Evolutionary conservation across 345 rosid species (phyloP).

Genomic region (Boechera retrofracta): DNA sequence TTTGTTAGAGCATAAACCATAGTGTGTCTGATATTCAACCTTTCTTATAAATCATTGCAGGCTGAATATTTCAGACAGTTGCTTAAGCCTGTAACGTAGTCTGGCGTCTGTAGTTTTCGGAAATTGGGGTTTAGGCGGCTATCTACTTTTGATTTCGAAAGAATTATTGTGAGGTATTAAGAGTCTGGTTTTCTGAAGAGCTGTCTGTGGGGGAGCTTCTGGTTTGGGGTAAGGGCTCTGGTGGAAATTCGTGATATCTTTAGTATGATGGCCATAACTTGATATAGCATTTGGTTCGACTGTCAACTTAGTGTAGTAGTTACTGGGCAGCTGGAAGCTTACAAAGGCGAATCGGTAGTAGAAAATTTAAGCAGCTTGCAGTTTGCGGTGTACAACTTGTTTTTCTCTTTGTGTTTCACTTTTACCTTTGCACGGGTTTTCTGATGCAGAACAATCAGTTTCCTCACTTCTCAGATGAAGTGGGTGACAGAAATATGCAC

Average conservation of each 20-base stretch:
- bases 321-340: constrained; percentile 39
- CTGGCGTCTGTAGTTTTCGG: constrained; percentile 41
- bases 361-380: constrained; percentile 40
- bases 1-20: not conserved
- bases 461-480: constrained; percentile 54
- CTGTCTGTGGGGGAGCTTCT: constrained; percentile 37
- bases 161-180: constrained; percentile 43
- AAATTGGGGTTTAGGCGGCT: constrained; percentile 49
- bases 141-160: constrained; percentile 50
- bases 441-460: constrained; percentile 63
- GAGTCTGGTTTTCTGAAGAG: constrained; percentile 43
- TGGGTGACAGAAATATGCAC: constrained; percentile 52
- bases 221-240: constrained; percentile 43
- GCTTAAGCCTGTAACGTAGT: constrained; percentile 98
- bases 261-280: constrained; percentile 48
- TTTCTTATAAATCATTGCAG: constrained; percentile 47
- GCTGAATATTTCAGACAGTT: constrained; percentile 96
- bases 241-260: constrained; percentile 39
- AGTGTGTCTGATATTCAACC: not conserved
- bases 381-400: constrained; percentile 38
- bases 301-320: constrained; percentile 43
- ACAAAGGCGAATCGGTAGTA: constrained; percentile 40
- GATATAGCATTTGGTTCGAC: constrained; percentile 45
- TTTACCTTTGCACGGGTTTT: constrained; percentile 37
- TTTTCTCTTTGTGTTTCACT: constrained; percentile 23